Conservation (phyloP, 179 eudicot genomes). For the Drosera spatulata region DNA sequence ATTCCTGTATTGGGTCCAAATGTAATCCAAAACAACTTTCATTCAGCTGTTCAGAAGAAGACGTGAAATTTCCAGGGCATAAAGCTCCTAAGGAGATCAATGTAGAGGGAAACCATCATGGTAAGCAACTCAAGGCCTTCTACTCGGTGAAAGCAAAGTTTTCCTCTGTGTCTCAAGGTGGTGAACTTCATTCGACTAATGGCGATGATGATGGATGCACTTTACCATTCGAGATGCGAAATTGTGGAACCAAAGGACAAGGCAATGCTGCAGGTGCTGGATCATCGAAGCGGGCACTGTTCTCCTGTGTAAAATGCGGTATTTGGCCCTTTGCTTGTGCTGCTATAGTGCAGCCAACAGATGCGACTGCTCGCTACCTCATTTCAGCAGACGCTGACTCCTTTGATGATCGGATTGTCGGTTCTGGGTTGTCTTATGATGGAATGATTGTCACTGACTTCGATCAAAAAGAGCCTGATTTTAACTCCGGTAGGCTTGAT, state of each 20-base stretch:
- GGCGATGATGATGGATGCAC: constrained; percentile 15
- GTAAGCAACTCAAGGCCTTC: constrained; percentile 27
- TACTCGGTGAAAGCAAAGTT: constrained; percentile 36
- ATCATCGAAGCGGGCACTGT: constrained; percentile 53
- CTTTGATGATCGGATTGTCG: constrained; percentile 34
- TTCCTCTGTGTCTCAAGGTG: constrained; percentile 13
- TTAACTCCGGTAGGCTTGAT: constrained; percentile 31
- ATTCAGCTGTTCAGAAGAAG: constrained; percentile 33
- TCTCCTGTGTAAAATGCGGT: constrained; percentile 97
- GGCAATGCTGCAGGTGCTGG: constrained; percentile 36
- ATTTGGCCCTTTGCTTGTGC: constrained; percentile 92
- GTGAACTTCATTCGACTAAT: constrained; percentile 11
- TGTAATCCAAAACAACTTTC: constrained; percentile 32
- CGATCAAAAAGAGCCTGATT: constrained; percentile 24
- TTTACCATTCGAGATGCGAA: constrained; percentile 12
- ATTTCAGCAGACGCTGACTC: constrained; percentile 66
- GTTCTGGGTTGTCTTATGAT: constrained; percentile 22
- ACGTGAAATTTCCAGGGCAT: constrained; percentile 27
- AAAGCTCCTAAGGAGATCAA: constrained; percentile 24
- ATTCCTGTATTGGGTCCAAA: constrained; percentile 35
- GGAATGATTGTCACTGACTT: constrained; percentile 16
- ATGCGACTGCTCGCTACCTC: constrained; percentile 58
- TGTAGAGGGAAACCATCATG: constrained; percentile 32
- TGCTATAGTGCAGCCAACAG: constrained; percentile 79
- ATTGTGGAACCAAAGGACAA: constrained; percentile 21